Evolutionary conservation across 768 basidiomycete species (phyloP).

Genomic region (Amanita phalloides): DNA sequence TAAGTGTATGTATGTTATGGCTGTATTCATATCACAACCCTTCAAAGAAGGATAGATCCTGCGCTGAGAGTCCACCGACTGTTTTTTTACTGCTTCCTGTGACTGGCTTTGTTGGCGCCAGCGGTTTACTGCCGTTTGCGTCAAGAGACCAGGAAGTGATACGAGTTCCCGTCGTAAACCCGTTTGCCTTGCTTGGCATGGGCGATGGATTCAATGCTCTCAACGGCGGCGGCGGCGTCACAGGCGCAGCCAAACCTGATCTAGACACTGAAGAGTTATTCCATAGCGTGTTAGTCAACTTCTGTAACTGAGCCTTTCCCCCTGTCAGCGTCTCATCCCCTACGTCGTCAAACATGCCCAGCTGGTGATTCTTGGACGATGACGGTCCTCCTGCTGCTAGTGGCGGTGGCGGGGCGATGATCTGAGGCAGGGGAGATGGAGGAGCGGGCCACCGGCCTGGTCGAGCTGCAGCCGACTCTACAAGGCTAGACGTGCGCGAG

Average conservation of each 20-base stretch:
- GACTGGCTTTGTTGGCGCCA: not conserved
- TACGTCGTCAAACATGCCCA: not conserved
- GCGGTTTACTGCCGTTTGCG: not conserved
- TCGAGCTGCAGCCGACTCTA: constrained; percentile 45
- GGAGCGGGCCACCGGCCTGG: constrained; percentile 38
- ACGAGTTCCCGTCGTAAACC: too few relatives aligned
- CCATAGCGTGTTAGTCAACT: not conserved
- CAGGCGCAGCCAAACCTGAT: not conserved
- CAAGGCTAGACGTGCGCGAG: constrained; percentile 44
- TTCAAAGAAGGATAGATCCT: constrained; percentile 85
- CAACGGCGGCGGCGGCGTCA: not conserved
- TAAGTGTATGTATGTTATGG: not conserved
- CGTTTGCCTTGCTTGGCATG: not conserved
- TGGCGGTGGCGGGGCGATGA: constrained; percentile 23
- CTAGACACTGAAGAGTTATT: not conserved
- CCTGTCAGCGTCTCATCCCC: not conserved
- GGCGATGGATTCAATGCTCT: not conserved
- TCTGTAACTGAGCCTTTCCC: not conserved
- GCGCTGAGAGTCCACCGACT: constrained; percentile 58
- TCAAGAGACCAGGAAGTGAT: not conserved
- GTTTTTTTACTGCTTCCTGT: not conserved
- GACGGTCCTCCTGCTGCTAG: not conserved
- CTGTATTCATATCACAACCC: constrained; percentile 32
- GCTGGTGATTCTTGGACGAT: not conserved
- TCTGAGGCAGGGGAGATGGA: constrained; percentile 33